Base-by-base conservation (phyloP, 176 grass and related monocot species). In the Cymbopogon citratus region DNA sequence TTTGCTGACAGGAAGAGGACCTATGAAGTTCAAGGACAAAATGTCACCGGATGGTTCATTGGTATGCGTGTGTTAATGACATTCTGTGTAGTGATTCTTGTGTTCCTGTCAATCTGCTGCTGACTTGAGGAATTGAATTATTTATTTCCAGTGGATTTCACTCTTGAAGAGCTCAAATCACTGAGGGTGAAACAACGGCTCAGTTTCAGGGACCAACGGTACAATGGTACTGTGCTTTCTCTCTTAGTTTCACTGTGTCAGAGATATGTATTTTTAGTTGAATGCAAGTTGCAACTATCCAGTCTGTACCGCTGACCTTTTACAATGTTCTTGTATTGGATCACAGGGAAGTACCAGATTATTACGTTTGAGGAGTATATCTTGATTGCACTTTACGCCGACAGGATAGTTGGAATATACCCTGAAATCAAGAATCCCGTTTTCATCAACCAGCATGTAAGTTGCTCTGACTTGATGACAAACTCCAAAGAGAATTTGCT, bases 381-480 rank as follows among this genome's bases (percentile, higher is more conserved):
- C 77, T 72, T 83, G 71, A 89, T 87, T 75, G 91, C 94, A 13
- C 86, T 93, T 41, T 82, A 89, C 69, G 91, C 94, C 0, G 28
- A 87, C 69, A 97, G 94, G 83, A 81, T 89, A 63, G 91, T 97
- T 14, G 94, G 94, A 26, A 91, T 97, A 85, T 93, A 97, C 54
- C 94, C 94, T 41, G 91, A 97, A 84, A 91, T 97, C 13, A 97
- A 97, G 77, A 83, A 89, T 89, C 94, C 91, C 13, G n/a, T 97
- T 43, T 89, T 93, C 76, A 89, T 97, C 66, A 97, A 97, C 69
- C 69, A 93, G 60, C 86, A 89, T 70, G 94, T 97, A 87, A 85
- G 91, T 81, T 54, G 33, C 19, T 77, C 73, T 33, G 35, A 73
- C 57, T 48, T 5, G 15, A 51, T 51, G 33, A 40, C 23, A 21